Conservation (phyloP, 2,329 filamentous ascomycete genomes). For the Exophiala alcalophila region DNA sequence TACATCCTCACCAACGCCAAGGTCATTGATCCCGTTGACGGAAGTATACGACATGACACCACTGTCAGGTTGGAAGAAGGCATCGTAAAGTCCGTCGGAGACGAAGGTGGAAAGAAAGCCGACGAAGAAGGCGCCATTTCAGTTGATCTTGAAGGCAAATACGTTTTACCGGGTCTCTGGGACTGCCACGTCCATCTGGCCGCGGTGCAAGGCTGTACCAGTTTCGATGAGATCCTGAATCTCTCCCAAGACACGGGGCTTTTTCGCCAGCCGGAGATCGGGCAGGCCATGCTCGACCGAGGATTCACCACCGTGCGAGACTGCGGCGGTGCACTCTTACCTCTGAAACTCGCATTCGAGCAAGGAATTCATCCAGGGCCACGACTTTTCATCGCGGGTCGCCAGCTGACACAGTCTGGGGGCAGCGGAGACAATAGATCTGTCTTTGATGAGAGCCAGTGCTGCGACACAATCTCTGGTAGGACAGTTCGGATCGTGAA, state of each 20-base stretch:
- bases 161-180: constrained; percentile 52
- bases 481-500: constrained; percentile 50
- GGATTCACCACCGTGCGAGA: constrained; percentile 61
- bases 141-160: constrained; percentile 46
- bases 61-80: constrained; percentile 40
- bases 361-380: constrained; percentile 57
- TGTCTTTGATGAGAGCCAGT: constrained; percentile 42
- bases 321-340: constrained; percentile 55
- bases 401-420: constrained; percentile 57
- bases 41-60: constrained; percentile 33
- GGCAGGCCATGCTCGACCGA: constrained; percentile 51
- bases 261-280: constrained; percentile 50
- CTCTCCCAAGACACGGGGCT: constrained; percentile 36
- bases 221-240: constrained; percentile 39
- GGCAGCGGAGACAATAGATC: constrained; percentile 56
- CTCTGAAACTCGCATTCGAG: constrained; percentile 57
- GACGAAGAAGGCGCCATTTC: constrained; percentile 29
- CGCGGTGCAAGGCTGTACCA: constrained; percentile 44
- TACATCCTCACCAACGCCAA: constrained; percentile 45
- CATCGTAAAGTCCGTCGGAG: constrained; percentile 33
- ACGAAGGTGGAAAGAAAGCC: constrained; percentile 15
- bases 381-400: constrained; percentile 55
- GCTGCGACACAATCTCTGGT: constrained; percentile 41
- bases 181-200: constrained; percentile 52
- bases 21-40: constrained; percentile 42